phyloP scores from a whole-genome alignment of 192 early-diverging fungal species.

The Backusella circina region DNA sequence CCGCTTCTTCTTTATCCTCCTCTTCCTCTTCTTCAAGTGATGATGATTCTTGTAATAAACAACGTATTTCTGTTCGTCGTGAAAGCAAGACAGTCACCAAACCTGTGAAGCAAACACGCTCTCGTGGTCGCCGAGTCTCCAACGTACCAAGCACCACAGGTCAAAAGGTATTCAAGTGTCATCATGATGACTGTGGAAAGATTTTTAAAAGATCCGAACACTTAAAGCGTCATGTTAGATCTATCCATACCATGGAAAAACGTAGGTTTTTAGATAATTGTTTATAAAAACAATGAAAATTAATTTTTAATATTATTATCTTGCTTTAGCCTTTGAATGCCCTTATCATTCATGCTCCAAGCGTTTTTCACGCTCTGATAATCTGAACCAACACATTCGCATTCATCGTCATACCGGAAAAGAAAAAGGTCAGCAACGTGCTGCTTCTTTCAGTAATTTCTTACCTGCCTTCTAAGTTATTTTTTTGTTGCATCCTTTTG shows the following conservation, averaged over 20 bases:
- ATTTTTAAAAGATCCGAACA: constrained; percentile 58
- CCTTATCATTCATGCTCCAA: constrained; percentile 51
- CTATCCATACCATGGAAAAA: constrained; percentile 59
- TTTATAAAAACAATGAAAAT: neutral
- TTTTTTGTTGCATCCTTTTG: neutral
- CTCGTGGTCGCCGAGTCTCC: constrained; percentile 48
- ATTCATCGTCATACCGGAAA: constrained; percentile 55
- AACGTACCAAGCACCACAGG: constrained; percentile 42
- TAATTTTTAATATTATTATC: neutral
- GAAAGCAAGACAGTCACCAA: neutral
- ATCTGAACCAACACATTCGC: constrained; percentile 55
- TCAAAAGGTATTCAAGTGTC: constrained; percentile 51
- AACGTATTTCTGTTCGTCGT: neutral
- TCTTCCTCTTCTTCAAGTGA: neutral
- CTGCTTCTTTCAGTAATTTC: constrained; percentile 10
- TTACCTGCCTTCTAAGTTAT: constrained; percentile 1
- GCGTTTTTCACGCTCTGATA: constrained; percentile 55
- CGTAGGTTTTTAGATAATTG: constrained; percentile 35
- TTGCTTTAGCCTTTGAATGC: constrained; percentile 44
- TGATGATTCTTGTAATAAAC: neutral
- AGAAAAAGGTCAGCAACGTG: constrained; percentile 22
- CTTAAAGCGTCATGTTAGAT: constrained; percentile 54
- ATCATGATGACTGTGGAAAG: constrained; percentile 50
- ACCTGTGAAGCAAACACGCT: constrained; percentile 24
- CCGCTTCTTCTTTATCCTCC: neutral